A percentile compares a stretch with the other conserved stretches of the same genome.
Evolutionary conservation across 345 rosid genomes (phyloP).

Genomic region (Acer campestre): DNA sequence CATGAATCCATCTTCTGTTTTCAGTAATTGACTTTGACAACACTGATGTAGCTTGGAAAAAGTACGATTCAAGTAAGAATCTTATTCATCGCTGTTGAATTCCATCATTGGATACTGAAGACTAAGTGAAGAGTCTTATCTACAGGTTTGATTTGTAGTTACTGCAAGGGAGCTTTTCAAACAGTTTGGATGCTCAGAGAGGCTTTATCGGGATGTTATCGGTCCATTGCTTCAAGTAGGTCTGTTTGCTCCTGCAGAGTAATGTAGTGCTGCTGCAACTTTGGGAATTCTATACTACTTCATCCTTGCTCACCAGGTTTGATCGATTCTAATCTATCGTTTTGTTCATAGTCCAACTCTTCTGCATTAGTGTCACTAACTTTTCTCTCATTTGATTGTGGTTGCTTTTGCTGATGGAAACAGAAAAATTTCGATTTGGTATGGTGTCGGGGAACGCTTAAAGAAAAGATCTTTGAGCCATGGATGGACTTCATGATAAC

Average conservation of each 20-base stretch:
- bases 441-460: conserved; percentile 48
- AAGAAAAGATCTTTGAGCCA: conserved; percentile 51
- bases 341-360: too few species aligned
- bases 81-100: conserved; percentile 5
- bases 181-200: conserved; percentile 59
- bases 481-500: conserved; percentile 47
- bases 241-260: conserved; percentile 61
- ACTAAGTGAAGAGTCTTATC: conserved; percentile 36
- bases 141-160: conserved; percentile 42
- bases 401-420: conserved; percentile 16
- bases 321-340: neutral
- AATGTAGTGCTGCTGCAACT: conserved; percentile 68
- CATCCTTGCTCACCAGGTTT: conserved; percentile 61
- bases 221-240: conserved; percentile 66
- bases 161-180: conserved; percentile 75
- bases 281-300: conserved; percentile 50
- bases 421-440: conserved; percentile 55
- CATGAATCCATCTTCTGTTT: conserved; percentile 26
- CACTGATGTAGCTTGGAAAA: conserved; percentile 68
- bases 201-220: conserved; percentile 45
- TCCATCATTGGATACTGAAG: conserved; percentile 8
- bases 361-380: too few species aligned
- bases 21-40: conserved; percentile 71
- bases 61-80: conserved; percentile 62
- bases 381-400: neutral